Evolutionary conservation across 139 green algal genomes (phyloP), one percentile per base, ranked within the genome.

Genomic region (Eudorina sp.): DNA sequence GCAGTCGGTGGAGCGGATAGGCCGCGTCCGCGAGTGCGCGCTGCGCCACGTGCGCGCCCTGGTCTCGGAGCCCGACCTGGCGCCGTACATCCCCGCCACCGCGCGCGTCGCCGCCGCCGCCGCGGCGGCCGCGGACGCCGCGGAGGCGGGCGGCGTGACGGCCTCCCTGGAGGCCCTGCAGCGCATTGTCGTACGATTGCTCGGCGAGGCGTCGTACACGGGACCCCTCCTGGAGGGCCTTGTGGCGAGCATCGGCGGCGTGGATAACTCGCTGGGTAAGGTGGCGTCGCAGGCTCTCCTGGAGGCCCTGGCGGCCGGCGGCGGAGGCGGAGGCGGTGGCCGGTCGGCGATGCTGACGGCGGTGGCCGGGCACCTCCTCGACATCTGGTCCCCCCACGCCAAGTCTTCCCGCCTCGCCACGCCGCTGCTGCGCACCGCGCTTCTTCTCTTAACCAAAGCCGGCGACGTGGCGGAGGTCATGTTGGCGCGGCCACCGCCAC

Each of bases 1-100:
- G 70, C 96, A 98, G 88, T 91, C 90, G 0, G 92, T 96, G 45
- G 97, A 99, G 92, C 96, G 97, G 78, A 98, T 99, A 38, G 94
- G 93, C 0, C 90, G 94, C 3, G 48, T 98, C 69, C 90, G 97
- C 1, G 92, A 96, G 68, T 83, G 73, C 0, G 95, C 95, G 1
- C 34, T 89, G 36, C 80, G 43, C 0, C 74, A 91, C 31, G 34
- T 94, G 38, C 73, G 40, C 11, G 3, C 66, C 14, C 70, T 96
- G 40, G 80, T 94, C 27, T 38, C 46, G 0, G 27, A 53, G 58
- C 4, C 69, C 29, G 29, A 1, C 46, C 45, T 88, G 6, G 9
- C 3, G 40, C 66, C 82, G 46, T 58, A 76, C 84, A 62, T 83
- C 29, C 72, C 84, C n/a, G 72, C 72, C 53, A 72, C 72, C 0